Evolutionary conservation across 345 rosid genomes (phyloP), one percentile per base, ranked within the genome.

Genomic region (Boechera divaricarpa): DNA sequence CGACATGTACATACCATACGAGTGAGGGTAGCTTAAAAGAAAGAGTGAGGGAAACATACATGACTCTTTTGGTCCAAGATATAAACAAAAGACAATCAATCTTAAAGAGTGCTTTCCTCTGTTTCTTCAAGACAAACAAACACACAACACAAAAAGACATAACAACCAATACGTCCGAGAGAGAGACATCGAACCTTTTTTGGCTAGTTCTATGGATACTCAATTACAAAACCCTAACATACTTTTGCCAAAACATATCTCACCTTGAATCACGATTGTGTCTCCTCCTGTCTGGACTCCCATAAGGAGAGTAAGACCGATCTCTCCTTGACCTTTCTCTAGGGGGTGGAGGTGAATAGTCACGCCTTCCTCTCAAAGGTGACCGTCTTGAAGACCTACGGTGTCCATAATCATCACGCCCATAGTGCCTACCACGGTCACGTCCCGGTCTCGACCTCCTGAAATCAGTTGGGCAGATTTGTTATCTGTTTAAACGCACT

Each of bases 241-340:
- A 60, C 39, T 13, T 57, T 57, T 36, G 45, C 45, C 31, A 49
- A 41, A 3, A 24, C 5, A 21, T 31, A 53, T 26, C 58, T 77
- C 77, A 82, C 57, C 87, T 59, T 74, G 79, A 77, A 11, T 82
- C 74, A 28, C 70, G 81, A 3, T 69, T 18, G 38, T 77, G 38
- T 58, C 41, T 26, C 52, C 73, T 69, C 72, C 76, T 77, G 15
- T 63, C 76, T 61, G 84, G 81, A 56, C 87, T 82, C 29, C 82
- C 82, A 49, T 79, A 83, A 29, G 88, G 88, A 49, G 88, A 89
- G 81, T 82, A 88, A n/a, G 94, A 87, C 4, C 88, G 74, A 10
- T 87, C 94, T 89, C 91, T 84, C 84, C 91, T 89, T 13, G 88
- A 79, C 75, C 88, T 88, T 84, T 85, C 81, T 47, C 79, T 82